phyloP scores from a whole-genome alignment of 2,329 filamentous ascomycete genomes.

The Trichoderma breve region DNA sequence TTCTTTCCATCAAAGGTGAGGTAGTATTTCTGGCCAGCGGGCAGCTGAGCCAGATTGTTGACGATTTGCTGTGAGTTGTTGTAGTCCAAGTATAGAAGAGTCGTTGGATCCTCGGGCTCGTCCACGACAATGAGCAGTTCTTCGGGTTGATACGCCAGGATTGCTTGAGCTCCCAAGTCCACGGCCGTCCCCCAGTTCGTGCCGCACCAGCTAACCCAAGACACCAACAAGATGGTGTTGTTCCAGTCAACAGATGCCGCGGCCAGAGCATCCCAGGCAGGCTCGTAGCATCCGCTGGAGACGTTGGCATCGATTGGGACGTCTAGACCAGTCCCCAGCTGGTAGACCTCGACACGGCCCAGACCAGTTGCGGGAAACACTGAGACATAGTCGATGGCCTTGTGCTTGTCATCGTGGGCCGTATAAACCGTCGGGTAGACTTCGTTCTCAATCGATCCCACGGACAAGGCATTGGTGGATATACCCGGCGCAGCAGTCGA shows the following conservation, averaged over 20 bases:
- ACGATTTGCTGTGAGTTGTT: background rate
- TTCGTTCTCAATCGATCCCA: slow-evolving; percentile 8
- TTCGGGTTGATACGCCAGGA: background rate
- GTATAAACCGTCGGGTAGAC: background rate
- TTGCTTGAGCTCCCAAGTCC: background rate
- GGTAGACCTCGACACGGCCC: background rate
- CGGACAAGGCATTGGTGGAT: background rate
- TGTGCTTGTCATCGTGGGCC: background rate
- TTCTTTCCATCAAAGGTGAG: slow-evolving; percentile 3
- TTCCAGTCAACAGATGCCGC: background rate
- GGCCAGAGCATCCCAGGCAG: background rate
- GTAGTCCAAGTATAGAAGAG: background rate
- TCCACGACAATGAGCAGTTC: background rate
- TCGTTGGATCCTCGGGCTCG: background rate
- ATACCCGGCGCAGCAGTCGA: background rate
- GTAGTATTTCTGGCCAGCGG: background rate
- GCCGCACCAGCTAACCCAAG: background rate
- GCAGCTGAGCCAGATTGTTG: background rate
- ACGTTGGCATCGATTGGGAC: background rate
- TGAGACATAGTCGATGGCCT: background rate
- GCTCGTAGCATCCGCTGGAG: background rate
- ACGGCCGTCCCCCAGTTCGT: background rate
- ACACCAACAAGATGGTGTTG: background rate
- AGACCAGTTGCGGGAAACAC: background rate
- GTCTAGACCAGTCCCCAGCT: background rate